A percentile compares a stretch with the other conserved stretches of the same genome.
These are phyloP conservation scores for Cyberlindnera misumaiensis DNA, from an alignment of 805 yeast species.

Conservation along the genomic window DNA sequence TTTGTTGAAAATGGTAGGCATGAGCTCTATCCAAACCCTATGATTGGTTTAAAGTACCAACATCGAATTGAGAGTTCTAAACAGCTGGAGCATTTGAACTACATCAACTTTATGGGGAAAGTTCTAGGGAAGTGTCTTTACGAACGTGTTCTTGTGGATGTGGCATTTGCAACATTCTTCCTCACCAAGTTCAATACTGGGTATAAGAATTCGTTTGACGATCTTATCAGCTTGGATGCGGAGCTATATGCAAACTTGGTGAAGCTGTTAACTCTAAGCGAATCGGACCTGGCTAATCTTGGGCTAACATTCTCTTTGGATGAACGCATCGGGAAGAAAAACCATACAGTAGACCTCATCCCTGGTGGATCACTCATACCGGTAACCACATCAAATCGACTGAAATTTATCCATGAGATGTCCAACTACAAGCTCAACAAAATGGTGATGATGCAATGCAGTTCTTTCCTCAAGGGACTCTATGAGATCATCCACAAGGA, in stretches of 20 bases:
- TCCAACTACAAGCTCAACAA: slow-evolving; percentile 75
- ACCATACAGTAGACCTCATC: slow-evolving; percentile 47
- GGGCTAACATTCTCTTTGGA: slow-evolving; percentile 64
- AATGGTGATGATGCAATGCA: slow-evolving; percentile 50
- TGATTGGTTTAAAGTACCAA: slow-evolving; percentile 31
- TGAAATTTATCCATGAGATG: slow-evolving; percentile 69
- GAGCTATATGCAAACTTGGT: slow-evolving; percentile 59
- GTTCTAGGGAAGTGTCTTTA: slow-evolving; percentile 85
- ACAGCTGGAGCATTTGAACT: slow-evolving; percentile 25
- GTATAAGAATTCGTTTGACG: slow-evolving; percentile 65
- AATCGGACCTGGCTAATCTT: slow-evolving; percentile 43
- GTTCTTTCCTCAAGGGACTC: slow-evolving; percentile 63
- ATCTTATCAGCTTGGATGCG: slow-evolving; percentile 62
- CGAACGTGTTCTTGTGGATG: slow-evolving; percentile 74
- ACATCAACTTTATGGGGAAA: slow-evolving; percentile 64
- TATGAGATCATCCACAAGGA: slow-evolving; percentile 56
- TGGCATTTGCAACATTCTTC: slow-evolving; percentile 82
- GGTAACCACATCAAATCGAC: slow-evolving; percentile 55
- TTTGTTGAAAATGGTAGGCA: slow-evolving; percentile 43
- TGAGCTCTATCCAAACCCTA: slow-evolving; percentile 71
- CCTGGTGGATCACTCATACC: slow-evolving; percentile 49
- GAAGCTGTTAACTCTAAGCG: slow-evolving; percentile 49
- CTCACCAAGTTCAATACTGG: slow-evolving; percentile 44
- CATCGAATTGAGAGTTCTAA: slow-evolving; percentile 27
- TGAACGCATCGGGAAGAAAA: slow-evolving; percentile 35